A percentile compares a stretch with the other conserved stretches of the same genome.
These are phyloP conservation scores for Priceomyces haplophilus DNA, from an alignment of 805 yeast species.

Conservation along the genomic window DNA sequence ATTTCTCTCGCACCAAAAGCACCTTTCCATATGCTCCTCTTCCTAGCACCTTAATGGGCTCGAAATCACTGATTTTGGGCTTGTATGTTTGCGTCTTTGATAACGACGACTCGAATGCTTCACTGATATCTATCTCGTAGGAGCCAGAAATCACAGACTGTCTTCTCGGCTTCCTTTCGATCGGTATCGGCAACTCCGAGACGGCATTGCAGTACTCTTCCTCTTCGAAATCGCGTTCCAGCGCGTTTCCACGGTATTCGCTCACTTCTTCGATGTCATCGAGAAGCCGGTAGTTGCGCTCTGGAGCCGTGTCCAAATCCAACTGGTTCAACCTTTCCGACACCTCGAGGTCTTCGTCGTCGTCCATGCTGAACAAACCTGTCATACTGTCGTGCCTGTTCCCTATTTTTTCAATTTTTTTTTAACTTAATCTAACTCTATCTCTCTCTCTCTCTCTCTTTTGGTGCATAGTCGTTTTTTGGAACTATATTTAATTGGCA, in stretches of 20 bases:
- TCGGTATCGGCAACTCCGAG: conserved; percentile 18
- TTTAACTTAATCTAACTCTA: too few relatives aligned
- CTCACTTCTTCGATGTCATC: conserved; percentile 9
- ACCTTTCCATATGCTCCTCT: conserved; percentile 46
- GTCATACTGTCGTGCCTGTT: conserved; percentile 14
- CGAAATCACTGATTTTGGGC: conserved; percentile 36
- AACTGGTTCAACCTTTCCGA: conserved; percentile 1
- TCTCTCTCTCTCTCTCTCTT: too few relatives aligned
- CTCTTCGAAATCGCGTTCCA: not conserved
- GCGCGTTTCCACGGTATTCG: conserved; percentile 1
- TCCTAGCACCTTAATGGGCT: conserved; percentile 42
- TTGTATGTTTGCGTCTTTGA: conserved; percentile 16
- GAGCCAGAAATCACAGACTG: conserved; percentile 29
- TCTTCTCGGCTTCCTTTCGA: conserved; percentile 16
- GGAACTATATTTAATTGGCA: too few relatives aligned
- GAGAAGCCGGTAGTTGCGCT: conserved; percentile 26
- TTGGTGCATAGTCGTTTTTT: too few relatives aligned
- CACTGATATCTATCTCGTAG: conserved; percentile 33
- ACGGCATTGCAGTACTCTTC: conserved; percentile 12
- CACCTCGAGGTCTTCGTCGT: conserved; percentile 18
- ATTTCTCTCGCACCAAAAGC: conserved; percentile 34
- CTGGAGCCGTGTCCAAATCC: conserved; percentile 4
- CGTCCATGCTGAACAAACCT: conserved; percentile 37
- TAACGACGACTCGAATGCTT: conserved; percentile 28
- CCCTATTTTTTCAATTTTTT: too few relatives aligned